Percentiles rank a stretch among this genome's conserved stretches.
Evolutionary conservation across 176 grass and related monocot species (phyloP).

Genomic region (Luzula sylvatica): DNA sequence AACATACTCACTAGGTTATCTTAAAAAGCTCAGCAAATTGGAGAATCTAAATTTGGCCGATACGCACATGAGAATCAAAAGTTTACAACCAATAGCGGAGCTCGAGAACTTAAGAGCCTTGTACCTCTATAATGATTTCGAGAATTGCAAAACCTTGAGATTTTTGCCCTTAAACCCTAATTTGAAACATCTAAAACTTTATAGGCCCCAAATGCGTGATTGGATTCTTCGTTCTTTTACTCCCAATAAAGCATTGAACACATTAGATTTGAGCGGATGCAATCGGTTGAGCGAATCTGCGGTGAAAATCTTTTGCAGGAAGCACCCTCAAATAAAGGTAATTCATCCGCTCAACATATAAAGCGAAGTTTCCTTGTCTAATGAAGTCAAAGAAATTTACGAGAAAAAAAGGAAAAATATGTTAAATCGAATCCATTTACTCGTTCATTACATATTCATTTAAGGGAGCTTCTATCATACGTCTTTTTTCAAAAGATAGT

Average conservation of each 20-base stretch:
- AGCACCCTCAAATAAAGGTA: conserved; percentile 47
- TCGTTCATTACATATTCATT: too few species aligned
- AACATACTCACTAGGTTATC: conserved; percentile 33
- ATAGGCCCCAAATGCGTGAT: conserved; percentile 40
- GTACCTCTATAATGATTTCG: conserved; percentile 59
- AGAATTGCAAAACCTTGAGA: conserved; percentile 45
- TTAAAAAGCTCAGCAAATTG: conserved; percentile 43
- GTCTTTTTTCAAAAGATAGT: too few species aligned
- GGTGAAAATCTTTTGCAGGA: conserved; percentile 31
- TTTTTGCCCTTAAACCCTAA: conserved; percentile 31
- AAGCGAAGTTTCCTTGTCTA: too few species aligned
- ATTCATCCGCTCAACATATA: too few species aligned
- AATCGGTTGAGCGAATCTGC: conserved; percentile 43
- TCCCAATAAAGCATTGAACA: conserved; percentile 27
- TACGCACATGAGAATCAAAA: conserved; percentile 34
- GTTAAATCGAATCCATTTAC: too few species aligned
- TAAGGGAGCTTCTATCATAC: too few species aligned
- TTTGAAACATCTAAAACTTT: conserved; percentile 49
- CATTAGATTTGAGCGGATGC: conserved; percentile 58
- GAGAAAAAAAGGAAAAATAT: too few species aligned
- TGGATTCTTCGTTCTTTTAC: conserved; percentile 41
- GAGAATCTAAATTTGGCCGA: conserved; percentile 59
- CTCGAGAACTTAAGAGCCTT: conserved; percentile 37
- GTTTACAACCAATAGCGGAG: conserved; percentile 35
- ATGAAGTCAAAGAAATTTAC: too few species aligned